Evolutionary conservation across 768 basidiomycete genomes (phyloP).

Genomic region (Podaxis sp.): DNA sequence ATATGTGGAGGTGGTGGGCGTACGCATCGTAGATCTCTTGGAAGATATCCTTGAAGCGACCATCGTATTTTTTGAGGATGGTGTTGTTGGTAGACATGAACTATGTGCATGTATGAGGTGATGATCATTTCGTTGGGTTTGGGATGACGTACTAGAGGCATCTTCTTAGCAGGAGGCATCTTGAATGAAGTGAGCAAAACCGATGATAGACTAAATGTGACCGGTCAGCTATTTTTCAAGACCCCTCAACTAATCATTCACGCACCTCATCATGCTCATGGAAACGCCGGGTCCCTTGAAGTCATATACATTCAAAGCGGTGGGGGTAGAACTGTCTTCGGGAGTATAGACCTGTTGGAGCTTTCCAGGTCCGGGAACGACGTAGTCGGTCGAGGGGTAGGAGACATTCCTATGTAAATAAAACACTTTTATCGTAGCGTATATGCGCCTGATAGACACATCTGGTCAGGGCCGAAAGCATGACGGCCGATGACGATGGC

Average conservation of each 20-base stretch:
- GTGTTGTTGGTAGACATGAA: conserved; percentile 99
- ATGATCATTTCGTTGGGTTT: background rate
- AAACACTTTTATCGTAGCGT: background rate
- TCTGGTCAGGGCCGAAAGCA: conserved; percentile 96
- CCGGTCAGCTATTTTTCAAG: background rate
- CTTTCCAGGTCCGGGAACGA: conserved; percentile 91
- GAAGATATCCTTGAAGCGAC: conserved; percentile 99
- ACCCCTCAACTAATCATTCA: background rate
- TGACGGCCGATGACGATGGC: conserved; percentile 95
- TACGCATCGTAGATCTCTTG: conserved; percentile 87
- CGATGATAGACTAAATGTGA: conserved; percentile 73
- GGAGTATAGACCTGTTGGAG: conserved; percentile 91
- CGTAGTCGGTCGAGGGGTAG: conserved; percentile 93
- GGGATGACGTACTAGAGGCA: conserved; percentile 54
- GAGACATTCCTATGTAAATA: conserved; percentile 25
- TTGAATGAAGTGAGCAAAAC: conserved; percentile 99
- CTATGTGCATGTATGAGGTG: conserved; percentile 30
- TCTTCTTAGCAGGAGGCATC: conserved; percentile 82
- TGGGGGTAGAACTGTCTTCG: conserved; percentile 63
- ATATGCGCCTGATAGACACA: conserved; percentile 26
- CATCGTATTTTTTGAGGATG: conserved; percentile 96
- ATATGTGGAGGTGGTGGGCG: conserved; percentile 20
- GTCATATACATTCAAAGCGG: conserved; percentile 82
- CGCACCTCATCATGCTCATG: conserved; percentile 89
- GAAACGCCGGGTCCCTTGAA: conserved; percentile 93